A percentile compares a stretch with the other conserved stretches of the same genome.
Evolutionary conservation across 106 monocot genomes (phyloP).

Genomic region (Dioscorea zingiberensis): DNA sequence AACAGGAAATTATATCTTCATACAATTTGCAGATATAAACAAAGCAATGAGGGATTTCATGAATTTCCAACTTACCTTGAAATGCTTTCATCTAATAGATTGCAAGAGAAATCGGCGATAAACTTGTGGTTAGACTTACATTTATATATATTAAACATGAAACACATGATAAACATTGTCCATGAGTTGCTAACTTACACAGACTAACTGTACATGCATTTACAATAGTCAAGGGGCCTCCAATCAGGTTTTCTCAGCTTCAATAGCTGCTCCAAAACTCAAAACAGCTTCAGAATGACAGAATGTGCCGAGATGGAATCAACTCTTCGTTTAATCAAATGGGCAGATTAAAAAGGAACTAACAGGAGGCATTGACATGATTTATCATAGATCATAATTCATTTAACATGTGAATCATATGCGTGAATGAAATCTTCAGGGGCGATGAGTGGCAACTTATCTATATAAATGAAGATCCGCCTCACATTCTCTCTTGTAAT

Average conservation of each 20-base stretch:
- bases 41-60: too few species aligned
- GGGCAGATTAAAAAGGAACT: background rate
- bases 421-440: constrained; percentile 28
- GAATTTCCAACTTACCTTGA: too few species aligned
- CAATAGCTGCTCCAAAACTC: constrained; percentile 1
- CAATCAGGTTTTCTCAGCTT: background rate
- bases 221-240: background rate
- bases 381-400: background rate
- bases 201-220: constrained; percentile 5
- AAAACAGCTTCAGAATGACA: constrained; percentile 11
- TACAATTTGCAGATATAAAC: too few species aligned
- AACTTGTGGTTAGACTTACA: too few species aligned
- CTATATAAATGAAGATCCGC: constrained; percentile 61
- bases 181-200: too few species aligned
- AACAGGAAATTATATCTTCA: too few species aligned
- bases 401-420: constrained; percentile 39
- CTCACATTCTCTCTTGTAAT: constrained; percentile 45
- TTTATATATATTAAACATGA: too few species aligned
- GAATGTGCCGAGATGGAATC: background rate
- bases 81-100: too few species aligned
- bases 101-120: too few species aligned
- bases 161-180: too few species aligned
- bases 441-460: constrained; percentile 53
- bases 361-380: too few species aligned
- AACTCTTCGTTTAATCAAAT: constrained; percentile 12